These are phyloP conservation scores for Penicillium antarcticum DNA, from an alignment of 495 filamentous ascomycete genomes.

Conservation along the genomic window DNA sequence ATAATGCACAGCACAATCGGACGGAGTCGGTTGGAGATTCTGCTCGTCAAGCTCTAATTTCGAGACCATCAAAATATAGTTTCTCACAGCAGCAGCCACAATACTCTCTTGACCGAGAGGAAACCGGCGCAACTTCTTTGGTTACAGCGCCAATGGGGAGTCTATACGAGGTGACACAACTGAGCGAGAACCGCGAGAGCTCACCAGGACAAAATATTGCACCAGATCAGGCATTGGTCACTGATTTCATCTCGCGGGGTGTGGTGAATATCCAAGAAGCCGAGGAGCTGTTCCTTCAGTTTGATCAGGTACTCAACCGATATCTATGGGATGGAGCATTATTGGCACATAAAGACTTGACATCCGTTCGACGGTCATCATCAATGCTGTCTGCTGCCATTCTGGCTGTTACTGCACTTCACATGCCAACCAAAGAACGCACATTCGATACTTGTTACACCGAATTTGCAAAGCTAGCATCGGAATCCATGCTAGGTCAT, in stretches of 20 bases:
- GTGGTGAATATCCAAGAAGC: conserved; percentile 47
- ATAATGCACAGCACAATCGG: conserved; percentile 16
- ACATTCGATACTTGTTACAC: conserved; percentile 49
- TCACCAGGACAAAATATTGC: conserved; percentile 33
- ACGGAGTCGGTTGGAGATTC: conserved; percentile 13
- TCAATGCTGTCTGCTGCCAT: conserved; percentile 50
- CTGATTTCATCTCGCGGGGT: conserved; percentile 52
- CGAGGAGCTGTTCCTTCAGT: conserved; percentile 47
- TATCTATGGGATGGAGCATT: conserved; percentile 52
- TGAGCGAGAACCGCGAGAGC: conserved; percentile 44
- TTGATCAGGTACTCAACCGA: conserved; percentile 50
- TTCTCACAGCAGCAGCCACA: conserved; percentile 32
- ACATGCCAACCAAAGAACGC: conserved; percentile 44
- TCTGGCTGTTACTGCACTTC: conserved; percentile 50
- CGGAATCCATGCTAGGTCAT: conserved; percentile 50
- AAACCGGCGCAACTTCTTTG: conserved; percentile 39
- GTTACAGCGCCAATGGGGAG: conserved; percentile 58
- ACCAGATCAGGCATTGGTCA: conserved; percentile 38
- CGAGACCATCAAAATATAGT: conserved; percentile 15
- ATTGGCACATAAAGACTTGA: conserved; percentile 41
- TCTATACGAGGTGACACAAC: conserved; percentile 57
- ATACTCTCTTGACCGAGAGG: conserved; percentile 42
- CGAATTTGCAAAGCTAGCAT: conserved; percentile 50
- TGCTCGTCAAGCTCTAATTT: conserved; percentile 8
- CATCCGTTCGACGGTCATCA: conserved; percentile 45